These are phyloP conservation scores for Talaromyces sp. DNA, from an alignment of 2,329 filamentous ascomycete species.

Conservation along the genomic window DNA sequence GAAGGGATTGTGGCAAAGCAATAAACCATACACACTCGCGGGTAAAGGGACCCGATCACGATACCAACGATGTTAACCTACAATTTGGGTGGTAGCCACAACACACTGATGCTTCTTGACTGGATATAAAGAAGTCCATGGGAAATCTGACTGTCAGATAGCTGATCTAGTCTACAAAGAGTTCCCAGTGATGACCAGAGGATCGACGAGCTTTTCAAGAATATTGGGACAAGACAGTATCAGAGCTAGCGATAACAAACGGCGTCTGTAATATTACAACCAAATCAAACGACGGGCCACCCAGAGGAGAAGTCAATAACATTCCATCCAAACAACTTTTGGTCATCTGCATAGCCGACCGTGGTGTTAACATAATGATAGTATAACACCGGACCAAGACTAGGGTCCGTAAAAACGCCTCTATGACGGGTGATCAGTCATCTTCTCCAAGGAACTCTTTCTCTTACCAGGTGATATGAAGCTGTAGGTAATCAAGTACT, in stretches of 20 bases:
- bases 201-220: not conserved
- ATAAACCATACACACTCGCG: not conserved
- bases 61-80: not conserved
- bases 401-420: slow-evolving; percentile 33
- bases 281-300: slow-evolving; percentile 40
- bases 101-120: not conserved
- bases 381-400: slow-evolving; percentile 55
- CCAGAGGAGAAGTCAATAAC: slow-evolving; percentile 42
- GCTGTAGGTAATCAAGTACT: slow-evolving; percentile 30
- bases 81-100: not conserved
- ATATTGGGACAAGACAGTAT: not conserved
- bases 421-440: slow-evolving; percentile 18
- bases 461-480: not conserved
- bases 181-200: not conserved
- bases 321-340: slow-evolving; percentile 50
- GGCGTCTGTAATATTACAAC: not conserved
- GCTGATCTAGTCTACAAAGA: not conserved
- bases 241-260: not conserved
- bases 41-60: not conserved
- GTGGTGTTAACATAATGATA: slow-evolving; percentile 60
- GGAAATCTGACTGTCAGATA: not conserved
- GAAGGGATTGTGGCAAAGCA: not conserved
- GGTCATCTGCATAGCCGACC: slow-evolving; percentile 50
- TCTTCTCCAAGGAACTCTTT: not conserved
- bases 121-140: not conserved